phyloP scores from a whole-genome alignment of 176 grass and related monocot genomes.

The Avena atlantica region DNA sequence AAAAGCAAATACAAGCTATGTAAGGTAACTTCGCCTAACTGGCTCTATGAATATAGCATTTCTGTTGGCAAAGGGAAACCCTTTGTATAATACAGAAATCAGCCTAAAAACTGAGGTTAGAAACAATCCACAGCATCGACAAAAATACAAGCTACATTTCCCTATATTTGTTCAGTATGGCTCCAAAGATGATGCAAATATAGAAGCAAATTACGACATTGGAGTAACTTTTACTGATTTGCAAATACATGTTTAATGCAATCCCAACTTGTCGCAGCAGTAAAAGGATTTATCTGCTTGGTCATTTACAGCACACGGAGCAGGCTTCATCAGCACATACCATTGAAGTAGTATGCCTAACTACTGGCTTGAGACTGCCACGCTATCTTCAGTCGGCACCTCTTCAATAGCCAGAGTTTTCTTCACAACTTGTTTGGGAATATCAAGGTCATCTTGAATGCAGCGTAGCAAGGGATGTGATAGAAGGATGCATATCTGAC shows the following conservation, averaged over 20 bases:
- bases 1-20: neutral
- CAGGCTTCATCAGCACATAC: constrained; percentile 37
- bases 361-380: constrained; percentile 49
- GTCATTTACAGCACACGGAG: constrained; percentile 35
- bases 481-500: constrained; percentile 77
- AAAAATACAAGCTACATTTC: too few species aligned
- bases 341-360: constrained; percentile 28
- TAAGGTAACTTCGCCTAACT: neutral
- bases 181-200: neutral
- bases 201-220: neutral
- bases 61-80: neutral
- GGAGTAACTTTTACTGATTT: neutral
- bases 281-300: neutral
- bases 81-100: neutral
- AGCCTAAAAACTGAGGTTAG: neutral
- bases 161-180: neutral
- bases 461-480: constrained; percentile 78
- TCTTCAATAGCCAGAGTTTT: constrained; percentile 51
- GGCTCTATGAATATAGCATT: neutral
- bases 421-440: constrained; percentile 71
- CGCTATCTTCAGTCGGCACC: constrained; percentile 50
- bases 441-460: constrained; percentile 87
- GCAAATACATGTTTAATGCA: constrained; percentile 30
- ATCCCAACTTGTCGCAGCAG: neutral
- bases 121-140: too few species aligned